Conservation (phyloP, 2,329 filamentous ascomycete genomes). For the Fusarium agapanthi region DNA sequence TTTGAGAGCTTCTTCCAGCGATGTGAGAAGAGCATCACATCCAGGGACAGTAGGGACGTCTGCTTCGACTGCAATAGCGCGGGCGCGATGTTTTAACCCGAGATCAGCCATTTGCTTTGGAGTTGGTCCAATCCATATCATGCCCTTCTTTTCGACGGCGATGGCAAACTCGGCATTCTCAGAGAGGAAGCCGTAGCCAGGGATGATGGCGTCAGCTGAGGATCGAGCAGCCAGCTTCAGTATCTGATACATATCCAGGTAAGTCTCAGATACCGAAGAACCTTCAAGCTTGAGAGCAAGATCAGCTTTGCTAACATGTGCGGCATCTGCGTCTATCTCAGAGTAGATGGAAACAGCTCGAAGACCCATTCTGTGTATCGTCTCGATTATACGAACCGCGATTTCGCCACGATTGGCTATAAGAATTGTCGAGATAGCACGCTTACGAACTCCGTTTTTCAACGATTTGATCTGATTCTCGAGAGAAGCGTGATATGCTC, state of each 20-base stretch:
- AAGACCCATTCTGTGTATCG: slow-evolving; percentile 72
- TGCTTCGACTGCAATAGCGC: slow-evolving; percentile 44
- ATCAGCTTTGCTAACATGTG: slow-evolving; percentile 75
- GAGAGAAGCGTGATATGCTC: slow-evolving; percentile 34
- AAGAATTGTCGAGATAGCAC: slow-evolving; percentile 51
- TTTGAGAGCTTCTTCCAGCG: slow-evolving; percentile 39
- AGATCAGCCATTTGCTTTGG: slow-evolving; percentile 53
- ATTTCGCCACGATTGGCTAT: slow-evolving; percentile 74
- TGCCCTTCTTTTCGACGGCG: slow-evolving; percentile 59
- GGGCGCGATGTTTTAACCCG: slow-evolving; percentile 51
- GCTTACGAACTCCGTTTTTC: not conserved
- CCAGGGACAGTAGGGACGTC: slow-evolving; percentile 50
- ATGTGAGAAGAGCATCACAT: slow-evolving; percentile 39
- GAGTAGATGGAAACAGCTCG: slow-evolving; percentile 77
- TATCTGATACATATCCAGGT: slow-evolving; percentile 72
- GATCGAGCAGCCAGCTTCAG: slow-evolving; percentile 60
- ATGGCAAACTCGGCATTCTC: slow-evolving; percentile 70
- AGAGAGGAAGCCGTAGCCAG: slow-evolving; percentile 73
- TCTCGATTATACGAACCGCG: slow-evolving; percentile 74
- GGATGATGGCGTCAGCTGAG: slow-evolving; percentile 66
- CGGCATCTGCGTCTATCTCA: slow-evolving; percentile 65
- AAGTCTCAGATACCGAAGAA: slow-evolving; percentile 54
- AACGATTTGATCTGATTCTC: not conserved
- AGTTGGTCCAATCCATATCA: slow-evolving; percentile 68
- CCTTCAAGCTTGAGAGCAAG: slow-evolving; percentile 71